A percentile compares a stretch with the other conserved stretches of the same genome.
Conservation (phyloP, 768 basidiomycete species). For the Pleurotus djamor region DNA sequence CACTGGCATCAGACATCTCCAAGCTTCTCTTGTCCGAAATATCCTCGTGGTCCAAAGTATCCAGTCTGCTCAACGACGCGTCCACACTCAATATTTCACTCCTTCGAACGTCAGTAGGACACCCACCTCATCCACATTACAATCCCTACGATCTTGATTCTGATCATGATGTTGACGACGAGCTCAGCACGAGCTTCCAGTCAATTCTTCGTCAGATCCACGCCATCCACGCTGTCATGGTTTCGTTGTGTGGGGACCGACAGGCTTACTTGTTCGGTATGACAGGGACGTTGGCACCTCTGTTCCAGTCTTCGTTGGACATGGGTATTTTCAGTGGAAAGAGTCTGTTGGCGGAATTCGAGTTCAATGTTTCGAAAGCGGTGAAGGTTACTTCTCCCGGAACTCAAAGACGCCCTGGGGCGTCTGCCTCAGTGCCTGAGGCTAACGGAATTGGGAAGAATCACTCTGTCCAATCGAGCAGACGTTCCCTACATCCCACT, state of each 20-base stretch:
- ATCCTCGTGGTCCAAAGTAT: neutral
- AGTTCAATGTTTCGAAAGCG: too few relatives aligned
- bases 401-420: too few relatives aligned
- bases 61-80: neutral
- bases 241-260: neutral
- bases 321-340: neutral
- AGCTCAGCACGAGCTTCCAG: neutral
- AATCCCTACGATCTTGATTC: neutral
- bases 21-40: neutral
- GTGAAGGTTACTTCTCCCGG: too few relatives aligned
- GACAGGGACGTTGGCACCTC: neutral
- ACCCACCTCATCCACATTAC: neutral
- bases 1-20: neutral
- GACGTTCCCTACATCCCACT: too few relatives aligned
- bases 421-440: too few relatives aligned
- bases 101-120: neutral
- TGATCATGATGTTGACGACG: too few relatives aligned
- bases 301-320: neutral
- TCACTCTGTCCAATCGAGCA: too few relatives aligned
- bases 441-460: too few relatives aligned
- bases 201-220: neutral
- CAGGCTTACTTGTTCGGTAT: neutral
- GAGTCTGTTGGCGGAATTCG: neutral
- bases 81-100: neutral
- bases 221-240: neutral